Evolutionary conservation across 2,329 filamentous ascomycete species (phyloP).

Genomic region (Piedraia hortae): DNA sequence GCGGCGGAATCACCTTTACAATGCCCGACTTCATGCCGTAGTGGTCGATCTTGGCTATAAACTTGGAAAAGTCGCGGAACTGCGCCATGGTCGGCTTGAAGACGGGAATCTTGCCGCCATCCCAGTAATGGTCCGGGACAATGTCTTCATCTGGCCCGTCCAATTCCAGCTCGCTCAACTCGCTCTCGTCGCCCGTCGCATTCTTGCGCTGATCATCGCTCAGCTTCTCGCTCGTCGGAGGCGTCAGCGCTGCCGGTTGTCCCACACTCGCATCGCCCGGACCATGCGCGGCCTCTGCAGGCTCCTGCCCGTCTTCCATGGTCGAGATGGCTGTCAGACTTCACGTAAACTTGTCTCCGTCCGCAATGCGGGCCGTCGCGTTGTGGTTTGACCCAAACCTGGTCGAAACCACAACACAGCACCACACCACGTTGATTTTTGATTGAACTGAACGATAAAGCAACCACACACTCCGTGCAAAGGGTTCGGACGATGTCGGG

Average conservation of each 20-base stretch:
- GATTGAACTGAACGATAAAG: no score
- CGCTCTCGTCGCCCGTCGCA: constrained; percentile 20
- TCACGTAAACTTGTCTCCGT: no score
- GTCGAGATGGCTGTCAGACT: no score
- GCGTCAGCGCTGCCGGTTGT: constrained; percentile 17
- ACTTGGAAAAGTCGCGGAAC: constrained; percentile 78
- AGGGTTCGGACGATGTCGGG: no score
- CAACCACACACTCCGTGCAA: no score
- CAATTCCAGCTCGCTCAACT: constrained; percentile 12
- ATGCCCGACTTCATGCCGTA: constrained; percentile 97
- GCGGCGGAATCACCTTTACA: constrained; percentile 77
- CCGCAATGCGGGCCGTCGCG: no score
- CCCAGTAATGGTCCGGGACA: constrained; percentile 69
- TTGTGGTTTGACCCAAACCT: no score
- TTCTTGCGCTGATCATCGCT: constrained; percentile 13
- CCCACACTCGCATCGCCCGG: no score
- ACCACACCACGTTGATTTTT: no score
- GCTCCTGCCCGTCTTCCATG: no score
- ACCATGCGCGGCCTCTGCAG: no score
- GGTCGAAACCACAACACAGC: no score
- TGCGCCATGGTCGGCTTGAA: constrained; percentile 91
- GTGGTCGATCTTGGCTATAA: constrained; percentile 67
- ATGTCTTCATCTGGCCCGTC: constrained; percentile 27
- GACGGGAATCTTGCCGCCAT: constrained; percentile 55
- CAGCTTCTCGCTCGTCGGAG: constrained; percentile 25